phyloP scores from a whole-genome alignment of 2,329 filamentous ascomycete genomes.

The Hymenoscyphus scutula region DNA sequence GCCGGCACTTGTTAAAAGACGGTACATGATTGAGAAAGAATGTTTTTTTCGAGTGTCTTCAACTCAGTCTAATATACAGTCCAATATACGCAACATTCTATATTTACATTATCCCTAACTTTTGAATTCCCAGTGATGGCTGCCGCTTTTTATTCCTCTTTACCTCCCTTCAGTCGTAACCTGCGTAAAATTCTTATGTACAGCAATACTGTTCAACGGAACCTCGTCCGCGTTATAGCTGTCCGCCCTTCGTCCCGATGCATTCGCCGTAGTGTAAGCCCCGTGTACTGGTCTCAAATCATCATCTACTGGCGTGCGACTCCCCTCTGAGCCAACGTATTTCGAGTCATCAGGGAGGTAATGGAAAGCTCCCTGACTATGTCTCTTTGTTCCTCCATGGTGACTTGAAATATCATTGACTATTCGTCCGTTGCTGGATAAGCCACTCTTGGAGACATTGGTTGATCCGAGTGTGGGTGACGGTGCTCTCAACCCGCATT shows the following conservation, averaged over 20 bases:
- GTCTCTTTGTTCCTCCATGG: not conserved
- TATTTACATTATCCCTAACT: not conserved
- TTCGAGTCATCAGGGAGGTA: constrained; percentile 5
- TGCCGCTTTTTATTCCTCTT: not conserved
- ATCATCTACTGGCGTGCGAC: not conserved
- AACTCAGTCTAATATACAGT: not conserved
- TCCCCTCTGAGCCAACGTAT: not conserved
- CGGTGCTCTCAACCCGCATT: not conserved
- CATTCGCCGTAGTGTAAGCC: not conserved
- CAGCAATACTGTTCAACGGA: constrained; percentile 1
- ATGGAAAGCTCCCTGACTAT: not conserved
- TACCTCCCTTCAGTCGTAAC: not conserved
- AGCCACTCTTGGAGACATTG: not conserved
- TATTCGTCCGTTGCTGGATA: not conserved
- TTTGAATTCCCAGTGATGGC: not conserved
- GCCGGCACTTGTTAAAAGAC: not conserved
- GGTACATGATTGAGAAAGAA: not conserved
- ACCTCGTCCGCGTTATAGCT: not conserved
- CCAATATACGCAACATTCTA: not conserved
- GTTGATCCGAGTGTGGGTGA: not conserved
- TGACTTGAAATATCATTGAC: not conserved
- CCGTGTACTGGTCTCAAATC: constrained; percentile 1
- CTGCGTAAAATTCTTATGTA: constrained; percentile 2
- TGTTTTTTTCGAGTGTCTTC: not conserved
- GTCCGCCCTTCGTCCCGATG: not conserved